Base-by-base conservation (phyloP, 306 rosid genomes). In the Elaeagnus macrophylla region DNA sequence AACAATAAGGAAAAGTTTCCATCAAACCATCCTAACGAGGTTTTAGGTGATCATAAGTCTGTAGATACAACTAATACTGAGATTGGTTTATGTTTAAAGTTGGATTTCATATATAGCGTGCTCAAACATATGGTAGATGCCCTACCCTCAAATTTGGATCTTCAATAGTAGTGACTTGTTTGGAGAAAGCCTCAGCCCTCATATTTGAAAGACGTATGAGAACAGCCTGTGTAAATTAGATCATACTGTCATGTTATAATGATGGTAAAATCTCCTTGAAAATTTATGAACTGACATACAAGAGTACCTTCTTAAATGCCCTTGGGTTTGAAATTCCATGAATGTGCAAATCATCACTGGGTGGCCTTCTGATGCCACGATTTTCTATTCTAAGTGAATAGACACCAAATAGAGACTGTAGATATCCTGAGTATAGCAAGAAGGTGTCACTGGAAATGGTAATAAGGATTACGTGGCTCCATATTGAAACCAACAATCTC, bases 281-380 rank as follows among this genome's bases (percentile, higher is more conserved):
- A 10, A 15, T 25, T 6, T 1, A 55, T 1, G 10, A 18, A 41
- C 41, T 36, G 55, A 25, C 56, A 60, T 48, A 17, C 32, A 7
- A 12, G 38, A 51, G 19, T 76, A 86, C 97, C 97, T 86, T 86
- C 75, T 76, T 78, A 68, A 86, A 86, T 59, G 89, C 96, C 54
- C 60, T 71, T 46, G 96, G 96, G 59, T 91, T 78, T 52, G 96
- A 81, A 75, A 86, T 53, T 7, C 97, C 97, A 40, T 77, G 83
- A 61, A 91, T 86, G 68, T 81, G 83, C 78, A 91, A 95, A 66
- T 91, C 96, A 64, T 91, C 94, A 45, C 94, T 80, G 15, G 94
- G 77, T 39, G 90, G 91, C 64, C 96, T 75, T 80, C 97, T 82
- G 48, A 91, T 71, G 44, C 96, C 97, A 65, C 68, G 64, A 68